Evolutionary conservation across 306 rosid species (phyloP), one percentile per base, ranked within the genome.

Genomic region (Herpetospermum pedunculosum): DNA sequence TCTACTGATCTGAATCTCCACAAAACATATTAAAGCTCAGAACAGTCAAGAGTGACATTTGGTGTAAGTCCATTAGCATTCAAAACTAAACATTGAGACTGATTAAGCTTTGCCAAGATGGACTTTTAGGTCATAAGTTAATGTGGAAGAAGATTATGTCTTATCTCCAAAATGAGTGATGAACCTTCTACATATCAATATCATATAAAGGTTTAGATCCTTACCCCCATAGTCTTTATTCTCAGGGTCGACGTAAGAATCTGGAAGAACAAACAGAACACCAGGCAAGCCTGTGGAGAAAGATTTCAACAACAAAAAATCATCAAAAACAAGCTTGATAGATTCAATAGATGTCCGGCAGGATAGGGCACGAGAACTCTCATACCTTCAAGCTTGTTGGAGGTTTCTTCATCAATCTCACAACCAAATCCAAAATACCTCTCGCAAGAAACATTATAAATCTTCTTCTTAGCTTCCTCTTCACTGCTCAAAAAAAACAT

Each of bases 351-450:
- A 26, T 2, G 15, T 37, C 19, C 16, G 3, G 14, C 30, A 69
- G 5, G 14, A 21, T 8, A 16, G 13, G 8, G 69, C 16, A 43
- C 60, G 2, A 64, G 41, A 12, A 65, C 7, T 1, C 40, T 1
- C 81, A 74, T 23, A 89, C 97, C 96, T 85, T 89, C 99, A 0
- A 95, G 83, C 90, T 91, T 95, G 57, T 88, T 88, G 35, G 99
- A 87, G 2, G 97, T 95, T 83, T 95, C 99, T 78, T 95, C 99
- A 3, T 91, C 99, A 70, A 95, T 82, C 82, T 89, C 95, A 49
- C 92, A 85, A 12, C 99, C 99, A 72, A 95, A 95, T 1, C 99
- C 97, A 38, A 85, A 91, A 76, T 91, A 95, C 83, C 99, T 85
- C 82, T 87, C 96, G 9, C 92, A 95, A 0, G 97, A 88, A 30